A percentile compares a stretch with the other conserved stretches of the same genome.
phyloP scores from a whole-genome alignment of 306 rosid genomes.

The Sechiopsis laciniata region DNA sequence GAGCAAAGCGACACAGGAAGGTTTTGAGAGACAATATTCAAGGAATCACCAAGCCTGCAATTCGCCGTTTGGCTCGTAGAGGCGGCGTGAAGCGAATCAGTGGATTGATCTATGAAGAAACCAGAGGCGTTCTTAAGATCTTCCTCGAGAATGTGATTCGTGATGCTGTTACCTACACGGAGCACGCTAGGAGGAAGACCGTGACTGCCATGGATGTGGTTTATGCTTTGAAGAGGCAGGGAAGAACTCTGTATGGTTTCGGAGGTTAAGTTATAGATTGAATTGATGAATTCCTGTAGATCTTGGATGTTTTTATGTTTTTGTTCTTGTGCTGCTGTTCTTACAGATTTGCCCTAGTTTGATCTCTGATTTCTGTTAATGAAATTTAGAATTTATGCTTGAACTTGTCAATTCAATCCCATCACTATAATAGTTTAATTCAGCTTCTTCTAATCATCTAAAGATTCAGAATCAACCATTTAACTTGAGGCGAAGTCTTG shows the following conservation, averaged over 20 bases:
- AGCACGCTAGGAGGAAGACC: slow-evolving; percentile 14
- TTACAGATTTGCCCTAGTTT: too few species aligned
- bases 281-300: background rate
- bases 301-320: too few species aligned
- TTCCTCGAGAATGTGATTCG: slow-evolving; percentile 9
- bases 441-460: too few species aligned
- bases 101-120: slow-evolving; percentile 10
- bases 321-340: too few species aligned
- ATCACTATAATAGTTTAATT: too few species aligned
- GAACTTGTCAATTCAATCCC: too few species aligned
- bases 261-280: background rate
- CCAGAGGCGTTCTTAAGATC: slow-evolving; percentile 3
- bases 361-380: too few species aligned
- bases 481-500: too few species aligned
- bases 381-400: too few species aligned
- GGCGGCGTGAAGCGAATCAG: slow-evolving; percentile 12
- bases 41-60: slow-evolving; percentile 9
- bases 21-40: slow-evolving; percentile 6
- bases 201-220: slow-evolving; percentile 16
- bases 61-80: slow-evolving; percentile 17
- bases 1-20: slow-evolving; percentile 11
- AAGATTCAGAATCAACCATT: too few species aligned
- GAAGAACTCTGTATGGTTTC: slow-evolving; percentile 8
- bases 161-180: slow-evolving; percentile 3
- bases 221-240: slow-evolving; percentile 9